These are phyloP conservation scores for Gaultheria prostrata DNA, from an alignment of 148 eudicot species.

Conservation along the genomic window DNA sequence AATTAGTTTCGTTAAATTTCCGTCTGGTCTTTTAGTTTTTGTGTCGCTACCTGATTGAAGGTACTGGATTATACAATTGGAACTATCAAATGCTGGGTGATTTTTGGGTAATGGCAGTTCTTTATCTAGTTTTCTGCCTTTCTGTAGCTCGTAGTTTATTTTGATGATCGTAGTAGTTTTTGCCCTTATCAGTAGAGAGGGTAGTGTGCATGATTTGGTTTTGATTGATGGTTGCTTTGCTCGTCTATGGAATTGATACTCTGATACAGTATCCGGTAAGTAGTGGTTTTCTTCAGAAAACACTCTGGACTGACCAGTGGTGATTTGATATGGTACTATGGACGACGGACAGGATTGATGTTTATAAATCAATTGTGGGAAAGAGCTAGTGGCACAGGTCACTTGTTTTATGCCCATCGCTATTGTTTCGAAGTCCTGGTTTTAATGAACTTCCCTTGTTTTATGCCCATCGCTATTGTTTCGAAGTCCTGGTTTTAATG, in stretches of 20 bases:
- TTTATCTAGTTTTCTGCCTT: neutral
- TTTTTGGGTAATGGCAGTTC: neutral
- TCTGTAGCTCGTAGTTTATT: neutral
- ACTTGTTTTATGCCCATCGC: no score
- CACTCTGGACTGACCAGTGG: no score
- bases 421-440: no score
- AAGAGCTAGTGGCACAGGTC: no score
- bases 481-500: no score
- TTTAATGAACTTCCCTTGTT: no score
- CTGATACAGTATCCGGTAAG: neutral
- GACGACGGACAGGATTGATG: no score
- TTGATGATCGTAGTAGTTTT: neutral
- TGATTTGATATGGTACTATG: no score
- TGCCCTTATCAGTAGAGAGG: neutral
- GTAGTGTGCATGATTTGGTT: neutral
- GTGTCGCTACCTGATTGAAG: neutral
- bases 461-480: no score
- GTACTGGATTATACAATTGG: neutral
- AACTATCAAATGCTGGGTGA: neutral
- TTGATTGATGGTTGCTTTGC: neutral
- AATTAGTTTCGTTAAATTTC: neutral
- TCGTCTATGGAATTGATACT: neutral
- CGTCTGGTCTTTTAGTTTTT: neutral
- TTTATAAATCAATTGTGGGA: no score
- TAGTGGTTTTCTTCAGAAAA: no score